Evolutionary conservation across 352 stramenopile genomes (phyloP).

Genomic region (Hyaloperonospora brassicae): DNA sequence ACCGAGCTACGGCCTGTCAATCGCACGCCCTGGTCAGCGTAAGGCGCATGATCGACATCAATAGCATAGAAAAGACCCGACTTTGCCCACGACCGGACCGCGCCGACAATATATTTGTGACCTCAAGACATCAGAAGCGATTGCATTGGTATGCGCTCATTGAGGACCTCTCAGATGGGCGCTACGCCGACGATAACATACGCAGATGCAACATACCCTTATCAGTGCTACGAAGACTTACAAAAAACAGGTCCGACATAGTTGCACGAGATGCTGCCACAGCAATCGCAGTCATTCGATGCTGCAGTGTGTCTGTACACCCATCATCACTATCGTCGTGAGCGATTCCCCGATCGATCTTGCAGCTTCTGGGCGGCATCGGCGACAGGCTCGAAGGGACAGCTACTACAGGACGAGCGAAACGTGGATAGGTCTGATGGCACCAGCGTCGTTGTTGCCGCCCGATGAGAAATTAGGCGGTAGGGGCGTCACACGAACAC

Average conservation of each 20-base stretch:
- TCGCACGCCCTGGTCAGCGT: no score
- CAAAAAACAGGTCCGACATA: constrained; percentile 93
- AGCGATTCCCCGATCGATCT: constrained; percentile 87
- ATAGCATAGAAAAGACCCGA: constrained; percentile 43
- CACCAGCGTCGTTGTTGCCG: constrained; percentile 95
- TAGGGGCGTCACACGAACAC: constrained; percentile 92
- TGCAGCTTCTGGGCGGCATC: constrained; percentile 79
- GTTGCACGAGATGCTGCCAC: constrained; percentile 73
- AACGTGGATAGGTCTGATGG: constrained; percentile 94
- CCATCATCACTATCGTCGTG: constrained; percentile 53
- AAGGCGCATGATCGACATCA: no score
- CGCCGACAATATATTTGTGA: constrained; percentile 84
- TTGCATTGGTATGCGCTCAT: constrained; percentile 78
- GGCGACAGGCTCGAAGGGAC: constrained; percentile 83
- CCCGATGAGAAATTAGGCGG: constrained; percentile 75
- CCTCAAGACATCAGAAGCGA: constrained; percentile 66
- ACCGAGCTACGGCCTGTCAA: no score
- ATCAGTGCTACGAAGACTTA: constrained; percentile 95
- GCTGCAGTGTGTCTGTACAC: constrained; percentile 70
- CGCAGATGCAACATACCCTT: constrained; percentile 52
- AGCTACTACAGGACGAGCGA: constrained; percentile 86
- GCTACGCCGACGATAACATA: constrained; percentile 55
- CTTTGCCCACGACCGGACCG: constrained; percentile 86
- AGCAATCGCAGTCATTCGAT: no score
- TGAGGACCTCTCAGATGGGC: constrained; percentile 73